Evolutionary conservation across 1,284 basidiomycete genomes (phyloP).

Genomic region (Cryptococcus amylolentus): DNA sequence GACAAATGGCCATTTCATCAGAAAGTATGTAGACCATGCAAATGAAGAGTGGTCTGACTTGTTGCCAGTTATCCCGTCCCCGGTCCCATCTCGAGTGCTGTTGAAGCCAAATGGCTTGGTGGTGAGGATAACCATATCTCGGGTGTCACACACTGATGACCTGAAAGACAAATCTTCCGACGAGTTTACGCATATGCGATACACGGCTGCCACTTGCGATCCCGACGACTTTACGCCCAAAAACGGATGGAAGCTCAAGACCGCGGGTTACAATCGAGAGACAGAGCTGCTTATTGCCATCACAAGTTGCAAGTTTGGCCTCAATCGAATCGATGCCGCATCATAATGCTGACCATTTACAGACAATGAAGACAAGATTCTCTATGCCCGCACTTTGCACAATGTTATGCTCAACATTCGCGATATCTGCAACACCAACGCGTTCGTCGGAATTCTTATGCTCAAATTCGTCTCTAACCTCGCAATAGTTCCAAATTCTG

Average conservation of each 20-base stretch:
- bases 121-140: conserved; percentile 11
- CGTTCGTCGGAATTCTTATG: conserved; percentile 18
- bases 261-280: conserved; percentile 78
- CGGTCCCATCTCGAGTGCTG: conserved; percentile 75
- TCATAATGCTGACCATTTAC: conserved; percentile 15
- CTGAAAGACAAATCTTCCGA: conserved; percentile 57
- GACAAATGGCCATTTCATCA: conserved; percentile 85
- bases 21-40: conserved; percentile 56
- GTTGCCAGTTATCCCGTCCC: conserved; percentile 65
- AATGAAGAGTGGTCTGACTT: background rate
- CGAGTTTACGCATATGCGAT: conserved; percentile 82
- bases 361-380: conserved; percentile 75
- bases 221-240: conserved; percentile 76
- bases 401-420: conserved; percentile 97
- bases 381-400: conserved; percentile 88
- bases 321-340: no score
- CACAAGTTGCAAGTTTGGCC: conserved; percentile 53
- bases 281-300: conserved; percentile 92
- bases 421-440: conserved; percentile 95
- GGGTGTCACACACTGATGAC: background rate
- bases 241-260: conserved; percentile 74
- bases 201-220: conserved; percentile 76
- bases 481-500: conserved; percentile 72
- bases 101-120: conserved; percentile 72
- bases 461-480: background rate